A percentile compares a stretch with the other conserved stretches of the same genome.
Evolutionary conservation across 805 yeast species (phyloP).

Genomic region (Lipomyces mesembrius): DNA sequence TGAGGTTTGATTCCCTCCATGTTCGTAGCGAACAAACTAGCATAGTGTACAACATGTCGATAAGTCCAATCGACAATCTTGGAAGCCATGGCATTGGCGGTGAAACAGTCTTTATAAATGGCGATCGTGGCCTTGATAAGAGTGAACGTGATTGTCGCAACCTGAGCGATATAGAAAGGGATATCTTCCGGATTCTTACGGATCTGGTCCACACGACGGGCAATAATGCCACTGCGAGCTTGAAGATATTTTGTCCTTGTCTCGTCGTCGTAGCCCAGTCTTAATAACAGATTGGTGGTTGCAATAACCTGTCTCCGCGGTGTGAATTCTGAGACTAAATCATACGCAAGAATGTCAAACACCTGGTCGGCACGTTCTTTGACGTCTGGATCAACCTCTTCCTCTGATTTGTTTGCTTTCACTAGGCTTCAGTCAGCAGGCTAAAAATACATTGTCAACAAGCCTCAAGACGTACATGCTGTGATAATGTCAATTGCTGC

Average conservation of each 20-base stretch:
- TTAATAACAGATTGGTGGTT: slow-evolving; percentile 45
- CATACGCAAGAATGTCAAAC: slow-evolving; percentile 46
- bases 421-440: slow-evolving; percentile 9
- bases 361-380: slow-evolving; percentile 40
- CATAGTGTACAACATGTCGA: slow-evolving; percentile 63
- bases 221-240: slow-evolving; percentile 54
- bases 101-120: slow-evolving; percentile 60
- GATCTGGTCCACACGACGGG: slow-evolving; percentile 54
- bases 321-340: slow-evolving; percentile 44
- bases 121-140: slow-evolving; percentile 61
- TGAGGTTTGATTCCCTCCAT: slow-evolving; percentile 46
- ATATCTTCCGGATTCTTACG: slow-evolving; percentile 56
- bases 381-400: slow-evolving; percentile 37
- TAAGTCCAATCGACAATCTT: slow-evolving; percentile 78
- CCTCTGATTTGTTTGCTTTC: slow-evolving; percentile 13
- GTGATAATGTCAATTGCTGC: slow-evolving; percentile 46
- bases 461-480: slow-evolving; percentile 31
- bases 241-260: slow-evolving; percentile 57
- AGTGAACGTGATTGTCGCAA: slow-evolving; percentile 66
- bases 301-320: slow-evolving; percentile 42
- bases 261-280: slow-evolving; percentile 53
- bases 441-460: slow-evolving; percentile 2
- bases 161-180: slow-evolving; percentile 59
- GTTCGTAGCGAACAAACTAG: slow-evolving; percentile 65
- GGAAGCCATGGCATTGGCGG: slow-evolving; percentile 53